Base-by-base conservation (phyloP, 495 filamentous ascomycete genomes). In the Apiosordaria backusii region DNA sequence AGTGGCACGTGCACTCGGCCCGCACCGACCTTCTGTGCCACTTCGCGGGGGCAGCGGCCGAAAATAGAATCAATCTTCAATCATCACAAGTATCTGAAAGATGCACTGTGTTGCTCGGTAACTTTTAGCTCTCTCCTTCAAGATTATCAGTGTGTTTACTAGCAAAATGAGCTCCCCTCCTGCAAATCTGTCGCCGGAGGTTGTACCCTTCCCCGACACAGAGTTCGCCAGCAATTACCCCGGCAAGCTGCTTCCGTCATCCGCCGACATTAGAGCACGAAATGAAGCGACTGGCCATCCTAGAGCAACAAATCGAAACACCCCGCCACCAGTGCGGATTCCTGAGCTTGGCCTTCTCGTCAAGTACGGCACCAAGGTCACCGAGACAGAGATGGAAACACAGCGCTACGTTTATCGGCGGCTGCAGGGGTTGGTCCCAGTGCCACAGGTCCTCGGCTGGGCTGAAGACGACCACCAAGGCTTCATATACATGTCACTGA, bases 401-500 rank as follows among this genome's bases (percentile, higher is more conserved):
- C 61, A 63, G 61, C 50, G 22, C 1, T 63, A 54, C 6, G 52
- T 55, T 15, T 57, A 29, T 26, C 24, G 29, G n/a, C 25, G 21
- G 24, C 61, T 63, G 19, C 50, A 63, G 10, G 23, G 24, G 19
- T 24, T 45, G 25, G 61, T 63, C 25, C 61, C 61, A 21, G 61
- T 57, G 23, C 61, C 61, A 15, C 45, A 54, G 23, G 61, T 63
- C 2, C n/a, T 63, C 15, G 61, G 61, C 50, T 63, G 61, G 61
- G 50, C 52, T 45, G 27, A 66, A 16, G 72, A 74, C 60, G 63
- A 57, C 19, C 68, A 65, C 1, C 61, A 76, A 45, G 67, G 40
- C 13, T 74, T 76, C 63, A 63, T 76, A 18, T 76, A 76, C 63
- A 76, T 76, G 74, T 52, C 67, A 25, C 40, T 64, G 22, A 61